Evolutionary conservation across 139 green algal genomes (phyloP).

Genomic region (Coccomyxa sp.): DNA sequence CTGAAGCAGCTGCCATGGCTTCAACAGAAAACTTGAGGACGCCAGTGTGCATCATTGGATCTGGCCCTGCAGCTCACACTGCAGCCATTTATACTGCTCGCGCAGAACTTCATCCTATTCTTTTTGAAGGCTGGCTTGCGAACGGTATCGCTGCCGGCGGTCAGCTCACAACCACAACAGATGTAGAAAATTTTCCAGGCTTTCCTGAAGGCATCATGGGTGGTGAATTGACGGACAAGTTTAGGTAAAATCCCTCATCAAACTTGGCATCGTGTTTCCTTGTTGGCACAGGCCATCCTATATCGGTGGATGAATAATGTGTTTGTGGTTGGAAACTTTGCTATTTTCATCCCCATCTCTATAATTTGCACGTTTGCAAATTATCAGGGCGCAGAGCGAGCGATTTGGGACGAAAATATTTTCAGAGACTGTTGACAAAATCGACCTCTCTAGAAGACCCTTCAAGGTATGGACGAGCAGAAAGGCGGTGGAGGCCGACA

Average conservation of each 20-base stretch:
- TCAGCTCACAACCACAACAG: slow-evolving; percentile 95
- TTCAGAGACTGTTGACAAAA: slow-evolving; percentile 66
- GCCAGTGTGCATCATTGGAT: slow-evolving; percentile 79
- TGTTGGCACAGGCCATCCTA: background rate
- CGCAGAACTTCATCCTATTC: slow-evolving; percentile 71
- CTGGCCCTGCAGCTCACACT: slow-evolving; percentile 81
- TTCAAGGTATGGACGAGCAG: slow-evolving; percentile 39
- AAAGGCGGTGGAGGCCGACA: slow-evolving; percentile 66
- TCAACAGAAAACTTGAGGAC: slow-evolving; percentile 33
- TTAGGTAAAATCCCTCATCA: slow-evolving; percentile 26
- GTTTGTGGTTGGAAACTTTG: background rate
- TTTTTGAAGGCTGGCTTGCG: slow-evolving; percentile 84
- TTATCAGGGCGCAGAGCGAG: slow-evolving; percentile 44
- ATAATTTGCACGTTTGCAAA: background rate
- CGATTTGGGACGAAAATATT: slow-evolving; percentile 70
- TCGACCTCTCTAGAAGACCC: slow-evolving; percentile 76
- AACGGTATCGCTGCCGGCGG: slow-evolving; percentile 88
- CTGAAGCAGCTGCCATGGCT: slow-evolving; percentile 3
- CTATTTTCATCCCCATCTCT: background rate
- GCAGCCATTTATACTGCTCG: slow-evolving; percentile 61
- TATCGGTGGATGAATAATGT: background rate
- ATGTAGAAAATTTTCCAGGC: slow-evolving; percentile 93
- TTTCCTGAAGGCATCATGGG: slow-evolving; percentile 96
- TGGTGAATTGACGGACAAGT: slow-evolving; percentile 64
- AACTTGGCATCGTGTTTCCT: background rate